phyloP scores from a whole-genome alignment of 2,329 filamentous ascomycete genomes.

The Trichophyton rubrum region DNA sequence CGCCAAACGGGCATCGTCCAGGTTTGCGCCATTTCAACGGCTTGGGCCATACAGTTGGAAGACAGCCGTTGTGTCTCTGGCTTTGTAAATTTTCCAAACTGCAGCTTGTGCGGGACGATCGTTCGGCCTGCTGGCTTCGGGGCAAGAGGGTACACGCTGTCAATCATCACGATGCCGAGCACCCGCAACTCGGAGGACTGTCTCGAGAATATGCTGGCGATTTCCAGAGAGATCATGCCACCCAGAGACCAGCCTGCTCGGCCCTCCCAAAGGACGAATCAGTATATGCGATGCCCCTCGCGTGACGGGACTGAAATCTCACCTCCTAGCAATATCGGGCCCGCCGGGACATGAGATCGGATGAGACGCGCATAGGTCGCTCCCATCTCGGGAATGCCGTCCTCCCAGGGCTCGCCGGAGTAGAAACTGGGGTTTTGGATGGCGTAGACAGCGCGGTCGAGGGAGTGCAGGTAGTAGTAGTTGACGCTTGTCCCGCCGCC shows the following conservation, averaged over 20 bases:
- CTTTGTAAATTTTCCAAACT: slow-evolving; percentile 8
- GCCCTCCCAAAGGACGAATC: not conserved
- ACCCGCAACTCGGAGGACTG: slow-evolving; percentile 8
- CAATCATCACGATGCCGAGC: slow-evolving; percentile 16
- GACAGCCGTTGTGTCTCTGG: slow-evolving; percentile 11
- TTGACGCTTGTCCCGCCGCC: slow-evolving; percentile 49
- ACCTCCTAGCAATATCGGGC: slow-evolving; percentile 15
- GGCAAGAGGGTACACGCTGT: slow-evolving; percentile 13
- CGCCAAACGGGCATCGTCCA: slow-evolving; percentile 13
- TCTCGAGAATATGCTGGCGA: slow-evolving; percentile 13
- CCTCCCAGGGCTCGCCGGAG: slow-evolving; percentile 37
- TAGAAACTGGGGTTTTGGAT: slow-evolving; percentile 45
- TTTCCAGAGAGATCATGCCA: slow-evolving; percentile 15
- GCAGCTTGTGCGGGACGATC: slow-evolving; percentile 7
- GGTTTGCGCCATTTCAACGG: slow-evolving; percentile 9
- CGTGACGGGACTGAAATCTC: not conserved
- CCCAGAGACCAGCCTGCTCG: slow-evolving; percentile 16
- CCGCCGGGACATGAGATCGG: slow-evolving; percentile 16
- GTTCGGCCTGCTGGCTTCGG: not conserved
- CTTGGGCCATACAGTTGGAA: slow-evolving; percentile 9
- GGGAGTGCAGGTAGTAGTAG: slow-evolving; percentile 42
- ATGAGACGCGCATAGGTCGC: slow-evolving; percentile 39
- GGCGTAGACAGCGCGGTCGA: slow-evolving; percentile 41
- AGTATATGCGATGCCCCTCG: not conserved
- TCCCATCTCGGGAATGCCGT: slow-evolving; percentile 45